phyloP scores from a whole-genome alignment of 768 basidiomycete genomes.

The Boletus eberwhitei region DNA sequence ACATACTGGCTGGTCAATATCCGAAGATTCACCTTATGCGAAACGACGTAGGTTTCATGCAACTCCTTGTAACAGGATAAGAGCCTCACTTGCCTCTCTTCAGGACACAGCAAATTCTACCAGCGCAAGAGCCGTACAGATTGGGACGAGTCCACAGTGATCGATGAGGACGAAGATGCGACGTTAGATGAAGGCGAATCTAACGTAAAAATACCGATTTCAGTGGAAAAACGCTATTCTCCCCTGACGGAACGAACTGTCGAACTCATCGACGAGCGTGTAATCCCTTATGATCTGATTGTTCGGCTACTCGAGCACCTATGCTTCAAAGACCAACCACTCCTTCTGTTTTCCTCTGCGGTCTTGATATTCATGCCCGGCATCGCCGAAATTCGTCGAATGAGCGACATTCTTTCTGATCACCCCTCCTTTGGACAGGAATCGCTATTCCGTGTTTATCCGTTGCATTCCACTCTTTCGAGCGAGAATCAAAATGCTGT shows the following conservation, averaged over 20 bases:
- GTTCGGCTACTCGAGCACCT: conserved; percentile 76
- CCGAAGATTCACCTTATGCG: conserved; percentile 80
- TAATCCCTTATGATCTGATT: conserved; percentile 91
- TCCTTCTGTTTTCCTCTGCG: conserved; percentile 65
- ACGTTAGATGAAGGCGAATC: conserved; percentile 19
- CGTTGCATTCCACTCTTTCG: conserved; percentile 90
- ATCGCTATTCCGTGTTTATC: conserved; percentile 69
- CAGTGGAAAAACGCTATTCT: conserved; percentile 80
- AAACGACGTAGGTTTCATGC: conserved; percentile 51
- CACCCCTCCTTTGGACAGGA: conserved; percentile 68
- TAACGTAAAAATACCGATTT: conserved; percentile 33
- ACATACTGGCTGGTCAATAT: conserved; percentile 71
- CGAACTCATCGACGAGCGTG: conserved; percentile 81
- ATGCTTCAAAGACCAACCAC: conserved; percentile 62
- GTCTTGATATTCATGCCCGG: conserved; percentile 94
- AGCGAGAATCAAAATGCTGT: conserved; percentile 89
- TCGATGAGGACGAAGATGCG: conserved; percentile 67
- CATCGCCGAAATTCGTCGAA: conserved; percentile 84
- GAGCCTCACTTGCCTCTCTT: not conserved
- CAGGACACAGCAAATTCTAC: conserved; percentile 64
- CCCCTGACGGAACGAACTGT: conserved; percentile 69
- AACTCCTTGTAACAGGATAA: not conserved
- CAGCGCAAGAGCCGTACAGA: conserved; percentile 60
- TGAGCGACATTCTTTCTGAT: conserved; percentile 77
- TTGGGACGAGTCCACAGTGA: conserved; percentile 72